Percentiles rank a stretch among this genome's conserved stretches.
These are phyloP conservation scores for Penicillium desertorum DNA, from an alignment of 495 filamentous ascomycete species.

Conservation along the genomic window DNA sequence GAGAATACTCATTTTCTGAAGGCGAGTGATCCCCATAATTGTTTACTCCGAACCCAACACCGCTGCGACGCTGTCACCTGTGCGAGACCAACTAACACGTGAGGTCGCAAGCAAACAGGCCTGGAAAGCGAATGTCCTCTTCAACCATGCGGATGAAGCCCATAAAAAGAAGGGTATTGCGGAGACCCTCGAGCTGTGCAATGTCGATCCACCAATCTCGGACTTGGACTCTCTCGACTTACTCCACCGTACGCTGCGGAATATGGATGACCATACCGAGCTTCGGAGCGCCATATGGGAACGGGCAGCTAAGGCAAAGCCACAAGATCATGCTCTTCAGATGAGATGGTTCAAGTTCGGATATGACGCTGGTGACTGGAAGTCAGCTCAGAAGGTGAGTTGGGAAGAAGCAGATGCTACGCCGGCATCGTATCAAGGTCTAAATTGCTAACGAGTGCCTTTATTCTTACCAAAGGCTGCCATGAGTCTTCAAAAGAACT, in stretches of 20 bases:
- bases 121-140: constrained; percentile 54
- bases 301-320: constrained; percentile 51
- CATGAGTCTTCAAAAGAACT: constrained; percentile 60
- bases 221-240: constrained; percentile 53
- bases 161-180: constrained; percentile 43
- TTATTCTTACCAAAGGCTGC: constrained; percentile 42
- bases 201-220: constrained; percentile 48
- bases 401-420: background rate
- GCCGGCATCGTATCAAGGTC: background rate
- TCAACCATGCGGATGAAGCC: constrained; percentile 43
- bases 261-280: constrained; percentile 34
- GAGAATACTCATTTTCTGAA: constrained; percentile 49
- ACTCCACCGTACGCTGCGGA: constrained; percentile 39
- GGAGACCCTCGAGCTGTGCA: constrained; percentile 49
- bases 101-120: constrained; percentile 35
- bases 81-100: background rate
- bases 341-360: constrained; percentile 53
- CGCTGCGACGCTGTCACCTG: background rate
- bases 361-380: constrained; percentile 52
- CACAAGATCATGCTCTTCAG: constrained; percentile 52
- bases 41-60: background rate
- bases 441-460: constrained; percentile 3
- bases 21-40: constrained; percentile 21
- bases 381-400: constrained; percentile 57
- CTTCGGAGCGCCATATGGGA: constrained; percentile 53